A percentile compares a stretch with the other conserved stretches of the same genome.
These are phyloP conservation scores for Stylosanthes scabra DNA, from an alignment of 331 rosid species.

Conservation along the genomic window DNA sequence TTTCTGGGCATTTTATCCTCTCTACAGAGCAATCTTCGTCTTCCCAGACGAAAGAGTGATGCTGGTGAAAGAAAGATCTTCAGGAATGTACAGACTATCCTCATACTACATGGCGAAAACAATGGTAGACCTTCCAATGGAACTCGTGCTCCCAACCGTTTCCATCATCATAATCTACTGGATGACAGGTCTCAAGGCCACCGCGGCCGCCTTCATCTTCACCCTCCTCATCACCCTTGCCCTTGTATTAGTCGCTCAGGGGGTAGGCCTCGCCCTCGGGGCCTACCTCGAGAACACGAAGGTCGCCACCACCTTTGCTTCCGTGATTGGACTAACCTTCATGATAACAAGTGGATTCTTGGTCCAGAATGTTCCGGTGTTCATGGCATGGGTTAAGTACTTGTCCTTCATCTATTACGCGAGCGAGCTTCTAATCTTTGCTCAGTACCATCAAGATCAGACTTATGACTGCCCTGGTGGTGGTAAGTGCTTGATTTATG, in stretches of 20 bases:
- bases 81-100: conserved; percentile 74
- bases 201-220: conserved; percentile 29
- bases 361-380: conserved; percentile 61
- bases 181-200: conserved; percentile 58
- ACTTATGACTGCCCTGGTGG: conserved; percentile 51
- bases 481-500: conserved; percentile 51
- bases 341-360: conserved; percentile 59
- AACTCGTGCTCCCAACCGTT: conserved; percentile 57
- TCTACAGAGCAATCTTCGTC: conserved; percentile 61
- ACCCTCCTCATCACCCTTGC: conserved; percentile 40
- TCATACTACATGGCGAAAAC: conserved; percentile 62
- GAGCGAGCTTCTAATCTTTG: conserved; percentile 56
- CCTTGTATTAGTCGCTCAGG: conserved; percentile 64
- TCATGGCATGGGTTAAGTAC: conserved; percentile 65
- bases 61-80: conserved; percentile 63
- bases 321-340: conserved; percentile 55
- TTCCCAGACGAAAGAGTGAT: conserved; percentile 64
- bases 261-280: conserved; percentile 74
- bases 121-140: conserved; percentile 66
- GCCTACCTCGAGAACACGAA: conserved; percentile 61
- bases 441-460: conserved; percentile 55
- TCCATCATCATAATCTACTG: conserved; percentile 53
- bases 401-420: conserved; percentile 49
- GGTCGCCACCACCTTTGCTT: conserved; percentile 57
- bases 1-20: conserved; percentile 66